A percentile compares a stretch with the other conserved stretches of the same genome.
These are phyloP conservation scores for Geranium rotundifolium DNA, from an alignment of 345 rosid species.

Conservation along the genomic window DNA sequence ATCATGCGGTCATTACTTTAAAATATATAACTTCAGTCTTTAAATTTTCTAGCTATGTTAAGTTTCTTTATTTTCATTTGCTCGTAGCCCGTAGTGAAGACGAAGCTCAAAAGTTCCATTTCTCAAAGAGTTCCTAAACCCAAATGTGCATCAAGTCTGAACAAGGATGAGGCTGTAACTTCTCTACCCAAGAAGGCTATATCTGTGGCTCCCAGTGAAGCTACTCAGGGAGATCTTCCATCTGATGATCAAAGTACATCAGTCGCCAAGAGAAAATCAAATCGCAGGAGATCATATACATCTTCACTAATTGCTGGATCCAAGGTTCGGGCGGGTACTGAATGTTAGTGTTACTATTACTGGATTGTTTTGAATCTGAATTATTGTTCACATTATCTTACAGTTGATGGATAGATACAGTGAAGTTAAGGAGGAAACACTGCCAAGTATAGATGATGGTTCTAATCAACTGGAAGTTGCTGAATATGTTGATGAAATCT, in stretches of 20 bases:
- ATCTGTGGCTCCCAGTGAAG: slow-evolving; percentile 26
- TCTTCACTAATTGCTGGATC: slow-evolving; percentile 61
- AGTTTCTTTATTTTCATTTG: not conserved
- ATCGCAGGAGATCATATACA: slow-evolving; percentile 83
- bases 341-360: slow-evolving; percentile 2
- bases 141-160: slow-evolving; percentile 15
- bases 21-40: not conserved
- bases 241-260: slow-evolving; percentile 20
- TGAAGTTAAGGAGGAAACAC: slow-evolving; percentile 33
- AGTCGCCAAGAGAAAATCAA: slow-evolving; percentile 38
- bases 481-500: slow-evolving; percentile 88
- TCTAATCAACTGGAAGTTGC: slow-evolving; percentile 87
- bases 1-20: not conserved
- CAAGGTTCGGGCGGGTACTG: slow-evolving; percentile 36
- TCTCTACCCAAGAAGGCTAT: slow-evolving; percentile 18
- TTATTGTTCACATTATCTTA: slow-evolving; percentile 17
- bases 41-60: not conserved
- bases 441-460: slow-evolving; percentile 64
- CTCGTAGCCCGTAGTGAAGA: slow-evolving; percentile 26
- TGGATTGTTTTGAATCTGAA: slow-evolving; percentile 8
- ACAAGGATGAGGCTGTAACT: not conserved
- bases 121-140: slow-evolving; percentile 26
- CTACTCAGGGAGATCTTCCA: slow-evolving; percentile 18
- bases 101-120: slow-evolving; percentile 17
- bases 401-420: slow-evolving; percentile 45